A percentile compares a stretch with the other conserved stretches of the same genome.
Evolutionary conservation across 75 land plant species (phyloP).

Genomic region (Pinus albicaulis): DNA sequence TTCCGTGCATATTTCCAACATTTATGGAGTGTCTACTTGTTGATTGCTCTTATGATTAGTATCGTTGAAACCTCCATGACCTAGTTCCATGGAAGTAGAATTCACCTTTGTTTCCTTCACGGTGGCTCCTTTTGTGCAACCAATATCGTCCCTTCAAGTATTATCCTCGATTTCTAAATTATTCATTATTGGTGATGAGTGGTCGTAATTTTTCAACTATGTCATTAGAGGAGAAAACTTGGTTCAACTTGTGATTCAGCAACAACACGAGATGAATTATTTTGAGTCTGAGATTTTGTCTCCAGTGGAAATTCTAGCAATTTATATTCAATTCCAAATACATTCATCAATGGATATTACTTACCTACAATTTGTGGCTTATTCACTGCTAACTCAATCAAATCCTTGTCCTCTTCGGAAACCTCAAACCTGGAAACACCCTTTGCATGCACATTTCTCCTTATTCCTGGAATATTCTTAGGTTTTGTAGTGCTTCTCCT

Average conservation of each 20-base stretch:
- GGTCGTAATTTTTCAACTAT: neutral
- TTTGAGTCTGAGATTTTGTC: neutral
- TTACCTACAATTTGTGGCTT: neutral
- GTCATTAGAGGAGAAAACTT: neutral
- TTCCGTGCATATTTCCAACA: neutral
- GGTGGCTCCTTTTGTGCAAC: neutral
- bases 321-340: neutral
- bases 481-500: neutral
- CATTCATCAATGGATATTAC: neutral
- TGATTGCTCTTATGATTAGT: neutral
- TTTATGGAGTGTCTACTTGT: neutral
- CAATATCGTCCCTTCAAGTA: neutral
- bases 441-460: neutral
- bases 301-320: neutral
- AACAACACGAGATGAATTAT: neutral
- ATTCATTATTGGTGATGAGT: neutral
- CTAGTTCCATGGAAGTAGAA: neutral
- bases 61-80: neutral
- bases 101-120: neutral
- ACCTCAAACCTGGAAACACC: neutral
- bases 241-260: neutral
- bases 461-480: neutral
- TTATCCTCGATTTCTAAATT: neutral
- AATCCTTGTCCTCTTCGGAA: neutral
- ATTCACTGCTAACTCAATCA: neutral